Percentiles rank a stretch among this genome's conserved stretches.
Evolutionary conservation across 208 protist species (phyloP).

Genomic region (Trypanosoma grayi): DNA sequence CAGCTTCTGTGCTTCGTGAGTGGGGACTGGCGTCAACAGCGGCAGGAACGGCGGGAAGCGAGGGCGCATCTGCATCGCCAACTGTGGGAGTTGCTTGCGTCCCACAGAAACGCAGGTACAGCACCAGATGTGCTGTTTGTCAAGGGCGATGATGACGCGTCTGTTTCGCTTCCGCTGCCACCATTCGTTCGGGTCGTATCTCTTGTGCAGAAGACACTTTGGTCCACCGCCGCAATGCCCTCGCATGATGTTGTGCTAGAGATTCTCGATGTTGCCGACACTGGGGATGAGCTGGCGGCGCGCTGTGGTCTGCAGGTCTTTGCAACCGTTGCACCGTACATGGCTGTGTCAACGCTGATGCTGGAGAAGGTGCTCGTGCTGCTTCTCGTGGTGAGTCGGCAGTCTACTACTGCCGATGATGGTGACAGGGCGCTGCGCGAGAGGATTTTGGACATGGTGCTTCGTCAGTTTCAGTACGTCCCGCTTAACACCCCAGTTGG

Average conservation of each 20-base stretch:
- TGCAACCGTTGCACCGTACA: conserved; percentile 20
- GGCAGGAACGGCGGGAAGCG: background rate
- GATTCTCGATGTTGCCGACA: conserved; percentile 15
- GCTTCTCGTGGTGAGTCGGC: conserved; percentile 1
- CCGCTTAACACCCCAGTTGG: conserved; percentile 20
- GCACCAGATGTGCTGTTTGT: conserved; percentile 12
- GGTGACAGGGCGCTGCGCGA: background rate
- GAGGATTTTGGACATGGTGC: conserved; percentile 10
- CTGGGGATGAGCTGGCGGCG: background rate
- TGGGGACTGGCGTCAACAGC: conserved; percentile 10
- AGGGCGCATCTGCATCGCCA: background rate
- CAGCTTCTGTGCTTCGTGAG: conserved; percentile 21
- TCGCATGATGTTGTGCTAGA: conserved; percentile 16
- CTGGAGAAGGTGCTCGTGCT: conserved; percentile 26
- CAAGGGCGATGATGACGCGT: conserved; percentile 4
- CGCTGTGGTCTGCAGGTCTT: conserved; percentile 23
- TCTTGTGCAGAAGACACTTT: conserved; percentile 14
- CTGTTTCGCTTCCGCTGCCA: background rate
- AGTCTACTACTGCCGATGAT: background rate
- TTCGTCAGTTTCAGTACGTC: conserved; percentile 32
- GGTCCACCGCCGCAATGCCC: conserved; percentile 9
- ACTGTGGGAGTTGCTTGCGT: background rate
- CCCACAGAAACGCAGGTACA: background rate
- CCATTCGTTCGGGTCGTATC: background rate
- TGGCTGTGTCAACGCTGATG: conserved; percentile 17